Base-by-base conservation (phyloP, 2,329 filamentous ascomycete species). In the Periconia sp. region DNA sequence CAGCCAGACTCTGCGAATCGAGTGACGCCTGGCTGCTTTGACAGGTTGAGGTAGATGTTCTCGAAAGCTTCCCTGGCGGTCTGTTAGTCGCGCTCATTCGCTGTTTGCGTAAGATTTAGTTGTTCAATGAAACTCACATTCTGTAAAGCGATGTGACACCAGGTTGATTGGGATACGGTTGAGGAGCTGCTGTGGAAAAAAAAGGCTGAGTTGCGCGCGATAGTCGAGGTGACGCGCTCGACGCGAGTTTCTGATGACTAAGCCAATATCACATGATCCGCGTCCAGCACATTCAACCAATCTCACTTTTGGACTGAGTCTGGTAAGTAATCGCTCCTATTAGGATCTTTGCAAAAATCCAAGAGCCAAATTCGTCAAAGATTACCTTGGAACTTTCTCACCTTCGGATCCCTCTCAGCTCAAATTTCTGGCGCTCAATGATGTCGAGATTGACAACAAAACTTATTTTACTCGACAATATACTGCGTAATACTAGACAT, bases 11-110 rank as follows among this genome's bases (percentile, higher is more conserved):
- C 93, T 59, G 93, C 92, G 69, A 99, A 92, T 71, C 94, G 87
- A 79, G 92, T 97, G 79, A 93, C 94, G 63, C 94, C 94, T 54
- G 87, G 84, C 76, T 94, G 89, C 76, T 92, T 94, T 66, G 92
- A 97, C 56, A 99, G 85, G 74, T 99, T 93, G 66, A 99, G 86
- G 77, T 94, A 92, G 78, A 97, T 96, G 77, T 91, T 92, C 73
- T 97, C 93, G 78, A 99, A 99, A 72, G 89, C 94, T 85, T 99
- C 94, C 83, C 84, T 87, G 57, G 37, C 2, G 11, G 37, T 33
- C n/a, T 17, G 31, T 51, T n/a, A 51, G 42, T 37, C 33, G 33
- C 33, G 33, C 33, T 37, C 33, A n/a, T 37, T 20, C 18, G 43
- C 31, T 15, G 31, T 8, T 35, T 27, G 5, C 19, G 8, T 3